Conservation (phyloP, 768 basidiomycete species). For the Mrakia gelida region DNA sequence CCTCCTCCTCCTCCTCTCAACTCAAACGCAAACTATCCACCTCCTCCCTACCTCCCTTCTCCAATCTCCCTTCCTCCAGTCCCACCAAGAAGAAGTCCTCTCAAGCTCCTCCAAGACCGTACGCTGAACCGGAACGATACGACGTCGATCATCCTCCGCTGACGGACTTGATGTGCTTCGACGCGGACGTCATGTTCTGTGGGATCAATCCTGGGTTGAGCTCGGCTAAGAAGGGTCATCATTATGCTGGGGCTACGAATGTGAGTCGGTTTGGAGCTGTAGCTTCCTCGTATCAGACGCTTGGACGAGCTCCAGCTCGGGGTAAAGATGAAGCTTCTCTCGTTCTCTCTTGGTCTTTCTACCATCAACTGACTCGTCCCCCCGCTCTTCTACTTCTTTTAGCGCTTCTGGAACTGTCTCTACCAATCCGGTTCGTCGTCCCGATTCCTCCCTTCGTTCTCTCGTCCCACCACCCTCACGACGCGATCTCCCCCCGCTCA, state of each 20-base stretch:
- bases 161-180: background rate
- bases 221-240: constrained; percentile 68
- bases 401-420: constrained; percentile 49
- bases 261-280: background rate
- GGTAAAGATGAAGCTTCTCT: too few relatives aligned
- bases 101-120: background rate
- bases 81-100: background rate
- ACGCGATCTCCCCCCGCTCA: background rate
- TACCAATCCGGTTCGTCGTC: constrained; percentile 54
- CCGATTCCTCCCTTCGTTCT: background rate
- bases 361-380: too few relatives aligned
- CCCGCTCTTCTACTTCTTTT: constrained; percentile 7
- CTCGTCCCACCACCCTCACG: background rate
- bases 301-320: too few relatives aligned
- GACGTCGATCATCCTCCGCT: background rate
- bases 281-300: too few relatives aligned
- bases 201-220: constrained; percentile 74
- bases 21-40: constrained; percentile 1
- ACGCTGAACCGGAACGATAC: constrained; percentile 6
- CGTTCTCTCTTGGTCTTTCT: too few relatives aligned
- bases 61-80: too few relatives aligned
- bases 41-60: background rate
- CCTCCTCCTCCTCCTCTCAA: background rate
- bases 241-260: constrained; percentile 73
- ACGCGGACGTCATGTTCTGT: constrained; percentile 66